A percentile compares a stretch with the other conserved stretches of the same genome.
These are phyloP conservation scores for Saccharomyces hybrid DNA, from an alignment of 1,139 yeast species.

Conservation along the genomic window DNA sequence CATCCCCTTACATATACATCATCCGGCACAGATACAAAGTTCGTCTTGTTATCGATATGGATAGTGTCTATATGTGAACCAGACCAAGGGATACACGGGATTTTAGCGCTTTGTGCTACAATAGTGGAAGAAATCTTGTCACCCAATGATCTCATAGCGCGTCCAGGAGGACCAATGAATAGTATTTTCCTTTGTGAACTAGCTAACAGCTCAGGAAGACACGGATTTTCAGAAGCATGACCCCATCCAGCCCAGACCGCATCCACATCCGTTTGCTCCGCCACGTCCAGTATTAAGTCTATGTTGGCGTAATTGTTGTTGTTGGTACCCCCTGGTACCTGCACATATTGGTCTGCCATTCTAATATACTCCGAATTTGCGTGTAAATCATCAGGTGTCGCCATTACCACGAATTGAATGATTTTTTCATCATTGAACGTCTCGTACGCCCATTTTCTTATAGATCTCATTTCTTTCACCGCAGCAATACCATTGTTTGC, in stretches of 20 bases:
- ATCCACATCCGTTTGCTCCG: conserved; percentile 91
- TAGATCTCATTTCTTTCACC: conserved; percentile 93
- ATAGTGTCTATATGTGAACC: conserved; percentile 94
- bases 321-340: conserved; percentile 98
- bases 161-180: conserved; percentile 97
- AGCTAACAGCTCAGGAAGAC: conserved; percentile 79
- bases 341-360: conserved; percentile 98
- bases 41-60: conserved; percentile 52
- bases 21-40: conserved; percentile 83
- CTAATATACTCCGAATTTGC: conserved; percentile 97
- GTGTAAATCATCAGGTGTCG: conserved; percentile 94
- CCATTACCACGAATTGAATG: conserved; percentile 94
- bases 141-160: conserved; percentile 98
- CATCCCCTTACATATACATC: conserved; percentile 81
- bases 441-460: conserved; percentile 98
- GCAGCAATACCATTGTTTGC: conserved; percentile 99
- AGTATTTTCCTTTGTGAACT: conserved; percentile 81
- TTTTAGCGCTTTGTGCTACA: conserved; percentile 96
- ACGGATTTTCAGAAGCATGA: conserved; percentile 96
- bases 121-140: conserved; percentile 95
- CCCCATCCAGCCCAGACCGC: conserved; percentile 99
- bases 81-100: conserved; percentile 99
- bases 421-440: conserved; percentile 94
- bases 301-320: conserved; percentile 97
- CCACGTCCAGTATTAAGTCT: conserved; percentile 90